phyloP scores from a whole-genome alignment of 2,329 filamentous ascomycete species.

The Colletotrichum sp. region DNA sequence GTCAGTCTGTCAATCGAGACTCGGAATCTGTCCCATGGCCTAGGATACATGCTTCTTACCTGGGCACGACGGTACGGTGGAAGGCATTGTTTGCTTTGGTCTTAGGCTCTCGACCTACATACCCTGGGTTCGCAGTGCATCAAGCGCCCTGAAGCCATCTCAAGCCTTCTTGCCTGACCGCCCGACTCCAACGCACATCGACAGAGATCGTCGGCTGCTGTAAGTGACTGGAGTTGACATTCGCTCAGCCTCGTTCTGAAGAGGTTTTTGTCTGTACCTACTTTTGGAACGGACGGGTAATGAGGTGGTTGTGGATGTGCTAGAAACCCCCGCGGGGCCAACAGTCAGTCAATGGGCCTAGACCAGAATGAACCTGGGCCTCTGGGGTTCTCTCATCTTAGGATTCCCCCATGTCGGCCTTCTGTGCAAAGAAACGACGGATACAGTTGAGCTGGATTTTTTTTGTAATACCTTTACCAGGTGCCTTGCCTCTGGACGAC shows the following conservation, averaged over 20 bases:
- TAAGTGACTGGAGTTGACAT: not conserved
- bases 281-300: not conserved
- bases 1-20: not conserved
- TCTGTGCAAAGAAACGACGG: not conserved
- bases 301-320: not conserved
- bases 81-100: not conserved
- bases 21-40: slow-evolving; percentile 1
- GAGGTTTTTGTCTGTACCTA: not conserved
- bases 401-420: not conserved
- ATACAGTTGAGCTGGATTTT: not conserved
- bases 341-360: not conserved
- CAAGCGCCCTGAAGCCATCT: not conserved
- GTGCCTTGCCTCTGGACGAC: not conserved
- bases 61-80: not conserved
- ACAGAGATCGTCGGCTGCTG: not conserved
- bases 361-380: not conserved
- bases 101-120: not conserved
- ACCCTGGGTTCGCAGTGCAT: not conserved
- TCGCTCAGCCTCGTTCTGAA: not conserved
- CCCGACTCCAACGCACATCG: not conserved
- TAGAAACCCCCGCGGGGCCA: not conserved
- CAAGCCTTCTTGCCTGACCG: not conserved
- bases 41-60: not conserved
- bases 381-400: not conserved
- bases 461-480: not conserved